phyloP scores from a whole-genome alignment of 345 rosid species.

The Kernera saxatilis region DNA sequence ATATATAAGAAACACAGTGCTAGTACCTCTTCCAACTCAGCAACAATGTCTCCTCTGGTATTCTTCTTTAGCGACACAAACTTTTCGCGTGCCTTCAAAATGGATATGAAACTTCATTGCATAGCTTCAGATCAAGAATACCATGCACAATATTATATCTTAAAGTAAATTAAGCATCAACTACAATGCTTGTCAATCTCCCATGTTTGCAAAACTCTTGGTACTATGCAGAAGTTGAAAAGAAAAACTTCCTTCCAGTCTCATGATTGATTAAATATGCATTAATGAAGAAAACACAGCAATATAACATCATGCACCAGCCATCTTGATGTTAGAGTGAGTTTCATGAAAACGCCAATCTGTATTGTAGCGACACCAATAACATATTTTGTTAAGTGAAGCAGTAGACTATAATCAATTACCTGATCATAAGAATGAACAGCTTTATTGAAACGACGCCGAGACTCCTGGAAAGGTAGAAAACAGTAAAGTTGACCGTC shows the following conservation, averaged over 20 bases:
- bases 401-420: slow-evolving; percentile 6
- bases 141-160: background rate
- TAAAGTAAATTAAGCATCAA: background rate
- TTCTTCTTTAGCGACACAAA: slow-evolving; percentile 80
- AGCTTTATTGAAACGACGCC: slow-evolving; percentile 58
- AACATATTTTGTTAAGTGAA: background rate
- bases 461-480: slow-evolving; percentile 58
- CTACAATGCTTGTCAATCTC: background rate
- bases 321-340: background rate
- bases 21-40: slow-evolving; percentile 79
- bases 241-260: background rate
- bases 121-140: background rate
- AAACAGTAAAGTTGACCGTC: background rate
- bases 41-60: slow-evolving; percentile 63
- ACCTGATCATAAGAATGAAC: slow-evolving; percentile 74
- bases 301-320: background rate
- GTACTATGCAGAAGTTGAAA: background rate
- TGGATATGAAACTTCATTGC: background rate
- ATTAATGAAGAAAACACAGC: background rate
- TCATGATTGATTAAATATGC: background rate
- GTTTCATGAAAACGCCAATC: background rate
- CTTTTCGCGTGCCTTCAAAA: slow-evolving; percentile 77
- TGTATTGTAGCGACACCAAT: background rate
- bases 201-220: background rate
- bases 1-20: background rate